phyloP scores from a whole-genome alignment of 2,329 filamentous ascomycete species.

The Monilinia laxa region DNA sequence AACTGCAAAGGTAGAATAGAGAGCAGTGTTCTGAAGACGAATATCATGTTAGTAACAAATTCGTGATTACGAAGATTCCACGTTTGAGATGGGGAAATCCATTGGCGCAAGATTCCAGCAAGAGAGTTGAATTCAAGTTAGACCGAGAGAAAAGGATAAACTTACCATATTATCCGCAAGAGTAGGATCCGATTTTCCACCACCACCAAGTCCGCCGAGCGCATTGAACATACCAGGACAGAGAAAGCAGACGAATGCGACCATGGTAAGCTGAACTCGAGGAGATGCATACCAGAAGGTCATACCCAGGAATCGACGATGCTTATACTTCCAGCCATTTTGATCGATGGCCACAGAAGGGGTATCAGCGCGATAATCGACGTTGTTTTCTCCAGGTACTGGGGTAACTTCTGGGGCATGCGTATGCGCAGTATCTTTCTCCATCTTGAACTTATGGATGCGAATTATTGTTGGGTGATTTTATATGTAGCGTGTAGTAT shows the following conservation, averaged over 20 bases:
- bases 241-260: conserved; percentile 68
- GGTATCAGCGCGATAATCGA: not conserved
- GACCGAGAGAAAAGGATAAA: not conserved
- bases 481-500: not conserved
- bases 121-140: not conserved
- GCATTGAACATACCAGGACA: conserved; percentile 75
- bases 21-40: conserved; percentile 42
- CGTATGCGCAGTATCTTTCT: conserved; percentile 5
- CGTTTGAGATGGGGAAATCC: not conserved
- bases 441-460: conserved; percentile 7
- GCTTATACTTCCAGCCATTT: conserved; percentile 66
- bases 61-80: not conserved
- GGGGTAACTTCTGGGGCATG: conserved; percentile 4
- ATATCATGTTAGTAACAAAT: conserved; percentile 16
- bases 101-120: not conserved
- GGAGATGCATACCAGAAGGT: conserved; percentile 73
- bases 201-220: conserved; percentile 63
- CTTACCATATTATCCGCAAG: conserved; percentile 51
- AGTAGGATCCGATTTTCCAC: conserved; percentile 54
- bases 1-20: conserved; percentile 54
- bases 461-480: not conserved
- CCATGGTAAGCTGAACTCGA: conserved; percentile 68
- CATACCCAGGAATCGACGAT: conserved; percentile 53
- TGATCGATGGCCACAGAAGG: not conserved
- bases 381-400: not conserved